These are phyloP conservation scores for Phytopythium delawarense DNA, from an alignment of 352 stramenopile genomes.

Conservation along the genomic window DNA sequence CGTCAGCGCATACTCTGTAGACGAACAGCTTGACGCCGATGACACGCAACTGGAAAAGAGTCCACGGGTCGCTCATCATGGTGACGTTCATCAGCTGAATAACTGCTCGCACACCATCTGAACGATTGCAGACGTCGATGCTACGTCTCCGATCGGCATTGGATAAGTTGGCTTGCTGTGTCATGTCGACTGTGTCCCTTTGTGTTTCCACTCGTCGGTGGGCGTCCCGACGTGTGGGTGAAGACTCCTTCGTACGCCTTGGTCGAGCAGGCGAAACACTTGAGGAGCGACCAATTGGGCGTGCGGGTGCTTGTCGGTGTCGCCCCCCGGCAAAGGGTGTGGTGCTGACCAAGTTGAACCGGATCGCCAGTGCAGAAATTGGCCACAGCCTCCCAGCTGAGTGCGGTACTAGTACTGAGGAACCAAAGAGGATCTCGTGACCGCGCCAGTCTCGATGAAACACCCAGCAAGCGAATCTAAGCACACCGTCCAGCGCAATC, in stretches of 20 bases:
- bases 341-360: constrained; percentile 7
- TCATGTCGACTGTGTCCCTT: too few species aligned
- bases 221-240: not conserved
- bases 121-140: not conserved
- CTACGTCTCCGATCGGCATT: not conserved
- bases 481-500: not conserved
- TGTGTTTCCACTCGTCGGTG: too few species aligned
- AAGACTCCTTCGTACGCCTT: not conserved
- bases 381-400: constrained; percentile 17
- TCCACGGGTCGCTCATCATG: constrained; percentile 49
- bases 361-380: constrained; percentile 14
- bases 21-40: constrained; percentile 31
- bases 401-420: not conserved
- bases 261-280: not conserved
- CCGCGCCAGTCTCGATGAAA: not conserved
- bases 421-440: not conserved
- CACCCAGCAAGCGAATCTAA: not conserved
- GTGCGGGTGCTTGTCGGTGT: not conserved
- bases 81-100: constrained; percentile 43
- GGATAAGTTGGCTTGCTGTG: too few species aligned
- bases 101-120: constrained; percentile 6
- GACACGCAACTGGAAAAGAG: constrained; percentile 25
- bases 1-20: constrained; percentile 17
- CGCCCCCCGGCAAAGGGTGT: not conserved
- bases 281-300: not conserved